Conservation (phyloP, 2,329 filamentous ascomycete genomes). For the Aspergillus ochraceoroseus region DNA sequence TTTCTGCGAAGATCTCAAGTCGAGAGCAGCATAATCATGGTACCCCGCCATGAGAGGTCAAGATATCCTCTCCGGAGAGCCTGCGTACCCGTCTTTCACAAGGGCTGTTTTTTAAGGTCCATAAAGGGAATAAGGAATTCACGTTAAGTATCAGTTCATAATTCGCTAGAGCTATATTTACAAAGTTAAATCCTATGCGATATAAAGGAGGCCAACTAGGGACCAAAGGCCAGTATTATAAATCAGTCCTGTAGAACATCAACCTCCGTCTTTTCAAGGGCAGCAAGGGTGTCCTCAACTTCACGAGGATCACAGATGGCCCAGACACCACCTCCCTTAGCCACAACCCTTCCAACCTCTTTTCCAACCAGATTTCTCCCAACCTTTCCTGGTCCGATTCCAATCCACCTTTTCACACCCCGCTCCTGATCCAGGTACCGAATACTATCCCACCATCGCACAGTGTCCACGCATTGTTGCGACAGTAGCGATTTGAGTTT, state of each 20-base stretch:
- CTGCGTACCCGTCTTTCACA: no score
- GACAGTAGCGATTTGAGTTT: constrained; percentile 76
- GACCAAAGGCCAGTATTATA: no score
- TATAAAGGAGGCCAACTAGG: no score
- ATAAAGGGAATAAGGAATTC: no score
- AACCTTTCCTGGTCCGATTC: constrained; percentile 89
- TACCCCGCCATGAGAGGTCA: no score
- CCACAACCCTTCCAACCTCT: constrained; percentile 76
- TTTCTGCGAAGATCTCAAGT: no score
- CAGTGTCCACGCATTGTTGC: constrained; percentile 81
- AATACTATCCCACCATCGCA: constrained; percentile 92
- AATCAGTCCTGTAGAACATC: constrained; percentile 31
- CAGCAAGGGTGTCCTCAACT: constrained; percentile 63
- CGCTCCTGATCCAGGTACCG: constrained; percentile 79
- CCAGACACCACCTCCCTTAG: constrained; percentile 91
- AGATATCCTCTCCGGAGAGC: no score
- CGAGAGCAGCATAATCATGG: no score
- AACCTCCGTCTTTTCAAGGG: constrained; percentile 59
- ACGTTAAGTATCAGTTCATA: no score
- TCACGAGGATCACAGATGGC: constrained; percentile 76
- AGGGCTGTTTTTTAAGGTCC: no score
- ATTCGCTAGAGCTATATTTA: no score
- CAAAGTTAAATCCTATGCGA: no score
- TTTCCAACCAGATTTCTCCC: constrained; percentile 90
- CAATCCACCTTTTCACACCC: constrained; percentile 78